These are phyloP conservation scores for Tolypocladium guangdongense DNA, from an alignment of 2,329 filamentous ascomycete species.

Conservation along the genomic window DNA sequence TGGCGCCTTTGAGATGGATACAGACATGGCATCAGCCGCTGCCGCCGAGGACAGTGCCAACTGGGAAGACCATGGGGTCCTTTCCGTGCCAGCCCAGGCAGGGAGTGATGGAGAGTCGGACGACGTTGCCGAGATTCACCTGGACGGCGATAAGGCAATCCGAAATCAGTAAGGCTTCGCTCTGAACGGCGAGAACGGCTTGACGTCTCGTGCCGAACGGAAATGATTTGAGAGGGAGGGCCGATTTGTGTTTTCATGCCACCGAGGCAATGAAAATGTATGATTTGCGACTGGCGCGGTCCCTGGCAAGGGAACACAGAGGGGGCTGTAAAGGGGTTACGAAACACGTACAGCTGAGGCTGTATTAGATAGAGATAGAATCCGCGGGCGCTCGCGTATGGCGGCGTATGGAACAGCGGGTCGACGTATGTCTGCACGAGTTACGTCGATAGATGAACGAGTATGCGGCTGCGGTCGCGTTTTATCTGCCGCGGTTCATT, in stretches of 20 bases:
- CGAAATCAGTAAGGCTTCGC: conserved; percentile 9
- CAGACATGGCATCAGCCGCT: conserved; percentile 15
- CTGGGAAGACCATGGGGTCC: conserved; percentile 25
- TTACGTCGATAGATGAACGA: conserved; percentile 2
- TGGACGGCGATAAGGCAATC: conserved; percentile 27
- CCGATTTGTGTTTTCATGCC: background rate
- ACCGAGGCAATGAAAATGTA: background rate
- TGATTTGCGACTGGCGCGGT: background rate
- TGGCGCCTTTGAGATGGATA: conserved; percentile 16
- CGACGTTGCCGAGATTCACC: conserved; percentile 38
- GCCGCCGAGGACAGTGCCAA: conserved; percentile 5
- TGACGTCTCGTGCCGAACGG: background rate
- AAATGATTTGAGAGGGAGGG: background rate
- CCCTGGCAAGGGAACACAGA: background rate
- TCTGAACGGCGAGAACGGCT: background rate
- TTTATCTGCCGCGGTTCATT: no score
- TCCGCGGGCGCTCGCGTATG: conserved; percentile 1
- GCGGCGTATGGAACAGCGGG: conserved; percentile 9
- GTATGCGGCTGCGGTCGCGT: background rate
- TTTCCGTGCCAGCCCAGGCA: conserved; percentile 26
- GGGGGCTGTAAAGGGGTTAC: background rate
- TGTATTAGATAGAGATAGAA: conserved; percentile 9
- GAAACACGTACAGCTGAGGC: background rate
- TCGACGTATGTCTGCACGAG: conserved; percentile 7
- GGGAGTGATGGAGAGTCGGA: conserved; percentile 27